Conservation (phyloP, 2,329 filamentous ascomycete genomes). For the Xylariaceae sp. region DNA sequence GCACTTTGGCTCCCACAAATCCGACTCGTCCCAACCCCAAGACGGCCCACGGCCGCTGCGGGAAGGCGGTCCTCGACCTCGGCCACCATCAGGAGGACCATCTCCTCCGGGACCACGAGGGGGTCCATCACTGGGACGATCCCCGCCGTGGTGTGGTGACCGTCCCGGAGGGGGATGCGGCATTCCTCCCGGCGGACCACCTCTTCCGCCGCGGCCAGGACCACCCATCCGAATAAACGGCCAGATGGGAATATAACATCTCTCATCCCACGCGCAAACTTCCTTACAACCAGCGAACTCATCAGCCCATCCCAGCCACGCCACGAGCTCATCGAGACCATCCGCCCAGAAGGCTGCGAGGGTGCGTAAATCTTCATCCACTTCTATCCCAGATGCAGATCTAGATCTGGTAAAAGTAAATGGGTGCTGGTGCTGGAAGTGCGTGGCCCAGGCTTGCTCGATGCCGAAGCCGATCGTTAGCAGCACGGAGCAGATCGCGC, state of each 20-base stretch:
- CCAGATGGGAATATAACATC: slow-evolving; percentile 51
- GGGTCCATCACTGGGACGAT: not conserved
- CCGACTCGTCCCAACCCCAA: slow-evolving; percentile 20
- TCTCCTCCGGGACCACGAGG: not conserved
- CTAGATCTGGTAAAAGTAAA: not conserved
- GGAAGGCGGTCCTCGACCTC: not conserved
- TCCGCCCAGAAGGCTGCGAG: slow-evolving; percentile 26
- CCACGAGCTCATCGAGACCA: slow-evolving; percentile 40
- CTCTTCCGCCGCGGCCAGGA: too few species aligned
- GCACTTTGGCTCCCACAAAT: slow-evolving; percentile 29
- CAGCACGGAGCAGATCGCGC: slow-evolving; percentile 38
- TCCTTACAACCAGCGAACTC: slow-evolving; percentile 40
- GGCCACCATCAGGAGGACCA: not conserved
- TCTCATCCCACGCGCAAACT: slow-evolving; percentile 40
- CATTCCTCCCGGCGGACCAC: slow-evolving; percentile 2
- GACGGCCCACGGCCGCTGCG: slow-evolving; percentile 18
- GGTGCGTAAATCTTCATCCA: not conserved
- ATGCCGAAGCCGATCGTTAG: slow-evolving; percentile 40
- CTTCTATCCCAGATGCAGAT: not conserved
- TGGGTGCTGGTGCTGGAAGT: slow-evolving; percentile 9
- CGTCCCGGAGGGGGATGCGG: slow-evolving; percentile 10
- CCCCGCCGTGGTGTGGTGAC: not conserved
- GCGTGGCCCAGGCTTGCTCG: slow-evolving; percentile 35
- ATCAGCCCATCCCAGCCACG: slow-evolving; percentile 49
- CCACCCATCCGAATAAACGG: slow-evolving; percentile 31